A percentile compares a stretch with the other conserved stretches of the same genome.
Conservation (phyloP, 2,329 filamentous ascomycete genomes). For the Paramyrothecium sp. region DNA sequence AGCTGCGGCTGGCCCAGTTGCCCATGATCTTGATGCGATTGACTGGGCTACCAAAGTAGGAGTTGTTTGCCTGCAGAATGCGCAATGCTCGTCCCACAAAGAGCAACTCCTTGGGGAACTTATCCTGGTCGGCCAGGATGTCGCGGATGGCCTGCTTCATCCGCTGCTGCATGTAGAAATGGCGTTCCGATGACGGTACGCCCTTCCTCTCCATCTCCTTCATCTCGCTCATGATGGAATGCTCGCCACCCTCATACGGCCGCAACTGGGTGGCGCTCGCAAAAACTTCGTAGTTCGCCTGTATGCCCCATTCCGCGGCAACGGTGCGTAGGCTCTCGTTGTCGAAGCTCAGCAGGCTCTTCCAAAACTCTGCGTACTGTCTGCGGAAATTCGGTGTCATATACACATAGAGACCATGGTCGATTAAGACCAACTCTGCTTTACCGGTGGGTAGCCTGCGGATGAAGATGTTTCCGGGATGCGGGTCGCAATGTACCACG, state of each 20-base stretch:
- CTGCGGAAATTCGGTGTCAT: constrained; percentile 81
- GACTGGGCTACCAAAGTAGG: constrained; percentile 84
- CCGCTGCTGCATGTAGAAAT: constrained; percentile 84
- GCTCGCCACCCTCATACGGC: constrained; percentile 85
- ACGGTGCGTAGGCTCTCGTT: constrained; percentile 74
- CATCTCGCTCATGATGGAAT: constrained; percentile 63
- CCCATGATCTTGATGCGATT: constrained; percentile 95
- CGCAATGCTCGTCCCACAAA: constrained; percentile 91
- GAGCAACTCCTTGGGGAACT: constrained; percentile 86
- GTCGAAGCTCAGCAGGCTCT: constrained; percentile 89
- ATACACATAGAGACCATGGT: constrained; percentile 94
- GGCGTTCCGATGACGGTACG: constrained; percentile 65
- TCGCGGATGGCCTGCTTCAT: constrained; percentile 68
- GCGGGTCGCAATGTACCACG: constrained; percentile 91
- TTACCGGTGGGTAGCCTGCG: constrained; percentile 79
- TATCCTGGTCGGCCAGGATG: constrained; percentile 79
- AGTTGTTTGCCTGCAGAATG: constrained; percentile 92
- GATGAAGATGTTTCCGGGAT: constrained; percentile 96
- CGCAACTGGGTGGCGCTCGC: constrained; percentile 86
- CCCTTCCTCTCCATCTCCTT: constrained; percentile 53
- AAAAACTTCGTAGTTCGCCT: constrained; percentile 78
- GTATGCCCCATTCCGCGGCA: constrained; percentile 81
- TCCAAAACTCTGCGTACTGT: constrained; percentile 91
- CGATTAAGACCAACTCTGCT: constrained; percentile 90
- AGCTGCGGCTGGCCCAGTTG: constrained; percentile 78